Base-by-base conservation (phyloP, 495 filamentous ascomycete species). In the Neurospora terricola region DNA sequence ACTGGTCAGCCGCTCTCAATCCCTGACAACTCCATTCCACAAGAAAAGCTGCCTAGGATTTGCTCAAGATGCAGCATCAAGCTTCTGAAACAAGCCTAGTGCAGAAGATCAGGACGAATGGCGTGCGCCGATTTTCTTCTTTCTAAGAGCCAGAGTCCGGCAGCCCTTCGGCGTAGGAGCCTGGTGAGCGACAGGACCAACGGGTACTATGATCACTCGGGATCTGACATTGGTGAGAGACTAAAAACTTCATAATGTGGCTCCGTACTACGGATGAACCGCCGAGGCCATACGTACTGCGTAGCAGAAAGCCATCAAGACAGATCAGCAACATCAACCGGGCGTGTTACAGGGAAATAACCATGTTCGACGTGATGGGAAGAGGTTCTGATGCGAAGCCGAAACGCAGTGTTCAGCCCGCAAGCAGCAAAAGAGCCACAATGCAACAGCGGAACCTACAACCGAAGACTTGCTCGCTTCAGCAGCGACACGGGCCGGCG, bases 1-100 rank as follows among this genome's bases (percentile, higher is more conserved):
- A 80, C 76, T 80, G 77, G 80, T 69, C 74, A 71, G 74, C 43
- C 38, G n/a, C 10, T 70, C 39, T 69, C 69, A 70, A 72, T 72
- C 72, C 74, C 73, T 69, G 71, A 69, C 62, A 69, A 72, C 18
- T 62, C 75, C 66, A 74, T 70, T 71, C 40, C 69, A 30, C 48
- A 27, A 59, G 48, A 75, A 69, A 70, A 71, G 70, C 72, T 70
- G 72, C 18, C 70, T 38, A 68, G 70, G 70, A 72, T 37, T 7
- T 34, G 68, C 42, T 39, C 48, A 70, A 68, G 70, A 75, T 74
- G 71, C 74, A 75, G 69, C 72, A 76, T 73, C 73, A 76, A 71
- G 73, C 62, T 62, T 42, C 72, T 72, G 30, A 66, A 73, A 75
- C 38, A 16, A 70, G 76, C 54, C 43, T 80, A 78, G 76, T 74